phyloP scores from a whole-genome alignment of 2,329 filamentous ascomycete genomes.

The Leptographium radiaticola region DNA sequence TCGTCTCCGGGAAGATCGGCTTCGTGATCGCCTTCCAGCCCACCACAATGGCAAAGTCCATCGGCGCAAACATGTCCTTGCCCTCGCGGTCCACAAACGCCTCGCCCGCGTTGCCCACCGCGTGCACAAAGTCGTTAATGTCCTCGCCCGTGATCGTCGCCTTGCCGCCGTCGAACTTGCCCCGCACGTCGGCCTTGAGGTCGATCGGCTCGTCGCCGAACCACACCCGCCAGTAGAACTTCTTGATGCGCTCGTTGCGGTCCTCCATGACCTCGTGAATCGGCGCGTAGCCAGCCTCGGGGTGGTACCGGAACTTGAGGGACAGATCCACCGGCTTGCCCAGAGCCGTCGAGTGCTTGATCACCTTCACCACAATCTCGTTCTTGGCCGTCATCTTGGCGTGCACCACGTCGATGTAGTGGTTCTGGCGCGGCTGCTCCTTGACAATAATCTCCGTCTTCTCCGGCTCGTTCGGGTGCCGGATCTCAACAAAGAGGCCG shows the following conservation, averaged over 20 bases:
- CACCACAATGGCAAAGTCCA: slow-evolving; percentile 98
- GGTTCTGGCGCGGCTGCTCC: slow-evolving; percentile 75
- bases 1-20: slow-evolving; percentile 93
- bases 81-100: slow-evolving; percentile 92
- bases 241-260: slow-evolving; percentile 96
- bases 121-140: slow-evolving; percentile 98
- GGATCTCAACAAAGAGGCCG: slow-evolving; percentile 82
- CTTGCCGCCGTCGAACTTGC: slow-evolving; percentile 80
- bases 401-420: slow-evolving; percentile 80
- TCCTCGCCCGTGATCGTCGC: slow-evolving; percentile 79
- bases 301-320: slow-evolving; percentile 84
- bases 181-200: slow-evolving; percentile 72
- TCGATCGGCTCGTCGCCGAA: slow-evolving; percentile 78
- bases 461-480: slow-evolving; percentile 64
- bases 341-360: slow-evolving; percentile 82
- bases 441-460: slow-evolving; percentile 79
- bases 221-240: slow-evolving; percentile 98
- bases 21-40: slow-evolving; percentile 99
- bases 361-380: slow-evolving; percentile 78
- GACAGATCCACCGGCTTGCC: slow-evolving; percentile 71
- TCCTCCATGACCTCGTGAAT: slow-evolving; percentile 93
- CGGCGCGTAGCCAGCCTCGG: slow-evolving; percentile 92
- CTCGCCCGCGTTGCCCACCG: slow-evolving; percentile 93
- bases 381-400: slow-evolving; percentile 62
- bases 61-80: slow-evolving; percentile 87